A percentile compares a stretch with the other conserved stretches of the same genome.
phyloP scores from a whole-genome alignment of 108 stramenopile species.

The Parietichytrium sp. region DNA sequence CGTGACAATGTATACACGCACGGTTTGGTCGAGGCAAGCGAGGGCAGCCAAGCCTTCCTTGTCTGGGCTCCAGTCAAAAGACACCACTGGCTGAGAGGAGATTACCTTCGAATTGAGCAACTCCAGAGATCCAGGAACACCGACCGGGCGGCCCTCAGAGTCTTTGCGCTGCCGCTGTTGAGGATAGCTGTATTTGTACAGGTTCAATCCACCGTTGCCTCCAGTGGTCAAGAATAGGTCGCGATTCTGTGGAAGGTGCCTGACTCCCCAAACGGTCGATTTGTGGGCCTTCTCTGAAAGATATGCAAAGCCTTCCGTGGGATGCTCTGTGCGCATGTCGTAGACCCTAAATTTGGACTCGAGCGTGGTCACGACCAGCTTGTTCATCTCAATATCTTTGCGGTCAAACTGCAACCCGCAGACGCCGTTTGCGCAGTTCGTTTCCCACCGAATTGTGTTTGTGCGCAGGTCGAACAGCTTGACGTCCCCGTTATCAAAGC shows the following conservation, averaged over 20 bases:
- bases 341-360: conserved; percentile 77
- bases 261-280: conserved; percentile 69
- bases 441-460: conserved; percentile 73
- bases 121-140: conserved; percentile 73
- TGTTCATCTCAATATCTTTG: conserved; percentile 85
- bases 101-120: conserved; percentile 67
- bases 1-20: conserved; percentile 69
- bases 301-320: conserved; percentile 70
- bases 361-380: conserved; percentile 75
- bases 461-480: conserved; percentile 77
- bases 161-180: conserved; percentile 60
- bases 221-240: conserved; percentile 80
- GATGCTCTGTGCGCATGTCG: conserved; percentile 75
- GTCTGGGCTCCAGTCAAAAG: conserved; percentile 80
- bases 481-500: conserved; percentile 86
- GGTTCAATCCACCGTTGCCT: conserved; percentile 78
- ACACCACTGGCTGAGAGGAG: conserved; percentile 78
- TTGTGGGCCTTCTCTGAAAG: conserved; percentile 74
- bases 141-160: conserved; percentile 68
- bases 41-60: conserved; percentile 74
- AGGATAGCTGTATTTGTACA: conserved; percentile 82
- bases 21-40: conserved; percentile 75
- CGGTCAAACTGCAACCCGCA: conserved; percentile 78
- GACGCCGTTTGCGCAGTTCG: conserved; percentile 79
- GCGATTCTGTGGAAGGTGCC: conserved; percentile 79